Evolutionary conservation across 352 stramenopile genomes (phyloP).

Genomic region (Globisporangium emineosum): DNA sequence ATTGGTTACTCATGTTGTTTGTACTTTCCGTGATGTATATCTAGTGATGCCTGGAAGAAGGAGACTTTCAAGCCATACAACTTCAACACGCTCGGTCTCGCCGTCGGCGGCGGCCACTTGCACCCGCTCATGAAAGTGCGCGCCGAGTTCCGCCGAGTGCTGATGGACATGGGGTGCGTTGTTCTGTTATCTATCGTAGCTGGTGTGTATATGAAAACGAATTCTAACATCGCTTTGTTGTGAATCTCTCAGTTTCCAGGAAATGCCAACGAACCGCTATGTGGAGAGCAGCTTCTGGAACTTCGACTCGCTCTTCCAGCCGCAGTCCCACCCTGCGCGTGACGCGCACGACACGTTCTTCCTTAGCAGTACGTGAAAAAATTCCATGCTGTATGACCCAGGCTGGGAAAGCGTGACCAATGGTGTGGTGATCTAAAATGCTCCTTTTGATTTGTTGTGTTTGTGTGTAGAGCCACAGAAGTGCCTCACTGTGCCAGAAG

Average conservation of each 20-base stretch:
- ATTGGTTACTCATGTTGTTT: constrained; percentile 4
- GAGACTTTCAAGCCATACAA: constrained; percentile 99
- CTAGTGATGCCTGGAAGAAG: constrained; percentile 91
- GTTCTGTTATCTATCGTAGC: not conserved
- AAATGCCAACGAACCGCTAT: constrained; percentile 99
- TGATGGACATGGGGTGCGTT: constrained; percentile 98
- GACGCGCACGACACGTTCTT: constrained; percentile 99
- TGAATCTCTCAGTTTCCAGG: constrained; percentile 83
- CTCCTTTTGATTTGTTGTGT: not conserved
- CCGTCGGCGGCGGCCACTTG: constrained; percentile 94
- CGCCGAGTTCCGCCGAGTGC: constrained; percentile 98
- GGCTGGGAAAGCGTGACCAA: not conserved
- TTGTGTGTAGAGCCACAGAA: constrained; percentile 51
- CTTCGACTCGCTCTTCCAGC: constrained; percentile 99
- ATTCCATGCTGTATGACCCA: not conserved
- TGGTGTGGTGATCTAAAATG: constrained; percentile 1
- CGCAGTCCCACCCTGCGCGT: constrained; percentile 97
- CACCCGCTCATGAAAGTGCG: constrained; percentile 97
- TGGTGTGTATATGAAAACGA: not conserved
- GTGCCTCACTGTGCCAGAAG: constrained; percentile 91
- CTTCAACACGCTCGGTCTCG: constrained; percentile 96
- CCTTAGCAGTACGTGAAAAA: constrained; percentile 85
- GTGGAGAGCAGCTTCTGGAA: constrained; percentile 99
- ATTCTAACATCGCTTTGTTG: not conserved
- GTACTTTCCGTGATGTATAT: not conserved